Percentiles rank a stretch among this genome's conserved stretches.
These are phyloP conservation scores for Hymenoscyphus fructigenus DNA, from an alignment of 2,329 filamentous ascomycete genomes.

Conservation along the genomic window DNA sequence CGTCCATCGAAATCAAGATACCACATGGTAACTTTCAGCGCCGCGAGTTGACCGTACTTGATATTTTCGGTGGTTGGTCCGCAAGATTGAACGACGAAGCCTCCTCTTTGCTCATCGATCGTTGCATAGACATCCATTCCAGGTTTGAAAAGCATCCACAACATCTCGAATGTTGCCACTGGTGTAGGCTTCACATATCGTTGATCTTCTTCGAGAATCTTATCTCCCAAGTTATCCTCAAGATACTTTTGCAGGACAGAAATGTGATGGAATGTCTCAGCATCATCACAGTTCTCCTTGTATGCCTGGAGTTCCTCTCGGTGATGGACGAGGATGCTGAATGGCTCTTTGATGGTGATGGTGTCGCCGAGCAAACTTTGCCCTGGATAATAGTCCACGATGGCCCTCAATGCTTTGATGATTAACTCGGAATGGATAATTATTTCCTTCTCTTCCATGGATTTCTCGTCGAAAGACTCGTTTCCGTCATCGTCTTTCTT, in stretches of 20 bases:
- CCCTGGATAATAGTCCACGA: constrained; percentile 29
- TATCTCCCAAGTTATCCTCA: constrained; percentile 25
- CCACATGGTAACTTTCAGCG: constrained; percentile 31
- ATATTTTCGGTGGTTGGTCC: constrained; percentile 8
- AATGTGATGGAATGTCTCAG: constrained; percentile 25
- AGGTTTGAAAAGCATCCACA: constrained; percentile 31
- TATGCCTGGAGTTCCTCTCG: constrained; percentile 27
- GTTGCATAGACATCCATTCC: constrained; percentile 27
- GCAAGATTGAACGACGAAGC: constrained; percentile 25
- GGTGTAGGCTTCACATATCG: constrained; percentile 19
- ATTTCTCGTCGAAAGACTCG: constrained; percentile 25
- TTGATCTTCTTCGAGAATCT: constrained; percentile 24
- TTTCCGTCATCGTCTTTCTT: constrained; percentile 20
- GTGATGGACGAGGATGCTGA: constrained; percentile 38
- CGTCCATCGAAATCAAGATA: constrained; percentile 35
- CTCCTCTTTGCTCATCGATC: constrained; percentile 24
- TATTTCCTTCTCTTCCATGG: constrained; percentile 29
- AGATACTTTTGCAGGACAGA: constrained; percentile 25
- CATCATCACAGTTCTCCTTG: constrained; percentile 24
- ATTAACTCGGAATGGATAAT: constrained; percentile 28
- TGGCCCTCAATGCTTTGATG: constrained; percentile 27
- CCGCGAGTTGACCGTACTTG: constrained; percentile 20
- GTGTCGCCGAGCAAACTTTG: constrained; percentile 25
- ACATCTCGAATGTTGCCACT: constrained; percentile 28
- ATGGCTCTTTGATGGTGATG: constrained; percentile 37